Percentiles rank a stretch among this genome's conserved stretches.
Evolutionary conservation across 768 basidiomycete genomes (phyloP).

Genomic region (Boletus bicolor): DNA sequence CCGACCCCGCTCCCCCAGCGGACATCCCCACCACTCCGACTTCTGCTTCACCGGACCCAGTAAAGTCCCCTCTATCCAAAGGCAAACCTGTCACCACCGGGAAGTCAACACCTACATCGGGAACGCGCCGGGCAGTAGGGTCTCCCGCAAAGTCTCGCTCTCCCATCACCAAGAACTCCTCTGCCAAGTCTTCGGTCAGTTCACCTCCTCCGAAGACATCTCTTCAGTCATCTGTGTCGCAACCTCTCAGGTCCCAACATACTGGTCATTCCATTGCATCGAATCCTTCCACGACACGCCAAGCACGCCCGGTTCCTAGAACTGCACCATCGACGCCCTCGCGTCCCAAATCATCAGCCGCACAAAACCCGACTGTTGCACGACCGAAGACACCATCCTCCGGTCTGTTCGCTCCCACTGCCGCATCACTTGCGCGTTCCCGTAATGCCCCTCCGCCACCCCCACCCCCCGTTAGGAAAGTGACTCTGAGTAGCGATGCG

Average conservation of each 20-base stretch:
- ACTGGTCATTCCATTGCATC: constrained; percentile 42
- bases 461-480: constrained; percentile 52
- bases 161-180: constrained; percentile 15
- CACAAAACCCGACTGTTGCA: constrained; percentile 16
- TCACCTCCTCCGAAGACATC: constrained; percentile 31
- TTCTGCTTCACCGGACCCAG: constrained; percentile 21
- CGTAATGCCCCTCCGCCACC: constrained; percentile 49
- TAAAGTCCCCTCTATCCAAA: constrained; percentile 21
- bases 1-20: constrained; percentile 19
- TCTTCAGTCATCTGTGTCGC: constrained; percentile 36
- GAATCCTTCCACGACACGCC: constrained; percentile 28
- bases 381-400: constrained; percentile 63
- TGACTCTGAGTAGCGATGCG: constrained; percentile 48
- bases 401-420: constrained; percentile 78
- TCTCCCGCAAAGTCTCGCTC: constrained; percentile 33
- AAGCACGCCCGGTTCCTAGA: constrained; percentile 23
- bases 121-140: constrained; percentile 13
- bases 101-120: constrained; percentile 25
- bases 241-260: constrained; percentile 36
- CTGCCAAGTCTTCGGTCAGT: constrained; percentile 19
- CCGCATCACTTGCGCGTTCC: constrained; percentile 71
- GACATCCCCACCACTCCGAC: constrained; percentile 20
- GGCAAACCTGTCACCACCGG: constrained; percentile 12
- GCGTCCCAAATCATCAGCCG: constrained; percentile 36
- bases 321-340: constrained; percentile 32